Conservation (phyloP, 805 yeast genomes). For the Candida corydali region DNA sequence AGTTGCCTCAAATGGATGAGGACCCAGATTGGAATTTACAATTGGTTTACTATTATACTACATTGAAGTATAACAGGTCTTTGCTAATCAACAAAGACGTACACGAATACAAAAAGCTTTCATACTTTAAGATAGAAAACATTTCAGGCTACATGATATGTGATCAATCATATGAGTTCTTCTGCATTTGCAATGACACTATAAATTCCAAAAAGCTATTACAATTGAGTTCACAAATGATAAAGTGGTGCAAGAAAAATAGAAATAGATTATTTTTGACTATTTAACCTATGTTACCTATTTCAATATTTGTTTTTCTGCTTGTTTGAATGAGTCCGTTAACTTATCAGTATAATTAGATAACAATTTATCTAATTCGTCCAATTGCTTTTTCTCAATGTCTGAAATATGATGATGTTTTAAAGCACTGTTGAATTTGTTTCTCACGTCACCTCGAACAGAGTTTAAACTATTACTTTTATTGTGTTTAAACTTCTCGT, state of each 20-base stretch:
- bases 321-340: constrained; percentile 49
- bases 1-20: constrained; percentile 12
- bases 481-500: constrained; percentile 57
- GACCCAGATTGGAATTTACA: constrained; percentile 15
- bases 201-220: constrained; percentile 55
- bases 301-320: constrained; percentile 47
- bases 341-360: constrained; percentile 61
- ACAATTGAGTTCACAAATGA: constrained; percentile 57
- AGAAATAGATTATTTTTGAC: constrained; percentile 60
- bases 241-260: constrained; percentile 72
- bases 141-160: constrained; percentile 30
- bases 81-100: constrained; percentile 9
- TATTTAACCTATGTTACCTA: constrained; percentile 11
- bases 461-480: constrained; percentile 45
- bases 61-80: constrained; percentile 2
- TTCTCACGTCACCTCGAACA: constrained; percentile 49
- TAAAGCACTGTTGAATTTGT: constrained; percentile 54
- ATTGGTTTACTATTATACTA: constrained; percentile 29
- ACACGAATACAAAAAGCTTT: constrained; percentile 31
- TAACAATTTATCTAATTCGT: constrained; percentile 65
- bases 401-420: constrained; percentile 49
- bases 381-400: constrained; percentile 48
- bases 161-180: constrained; percentile 31
- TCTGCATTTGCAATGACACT: constrained; percentile 38
- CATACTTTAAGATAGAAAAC: constrained; percentile 40